Conservation (phyloP, 73 alveolate species). For the Tetrahymena thermophila region DNA sequence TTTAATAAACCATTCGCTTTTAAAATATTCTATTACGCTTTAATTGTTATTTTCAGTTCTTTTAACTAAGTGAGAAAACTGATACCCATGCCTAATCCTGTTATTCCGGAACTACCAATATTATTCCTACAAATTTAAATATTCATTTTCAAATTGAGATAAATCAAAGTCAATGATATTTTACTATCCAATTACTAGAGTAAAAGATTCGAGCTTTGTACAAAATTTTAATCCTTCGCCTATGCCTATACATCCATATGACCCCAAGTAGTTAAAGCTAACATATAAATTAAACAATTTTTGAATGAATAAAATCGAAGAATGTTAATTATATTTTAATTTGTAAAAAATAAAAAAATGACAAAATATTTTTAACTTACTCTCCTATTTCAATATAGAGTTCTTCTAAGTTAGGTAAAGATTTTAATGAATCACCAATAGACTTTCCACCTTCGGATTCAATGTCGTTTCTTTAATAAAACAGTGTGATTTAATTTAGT, state of each 20-base stretch:
- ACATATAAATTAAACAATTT: neutral
- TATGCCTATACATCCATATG: neutral
- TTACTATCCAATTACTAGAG: neutral
- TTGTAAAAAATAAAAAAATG: neutral
- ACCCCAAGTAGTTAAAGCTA: neutral
- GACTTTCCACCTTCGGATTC: neutral
- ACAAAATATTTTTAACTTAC: neutral
- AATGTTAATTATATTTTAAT: too few relatives aligned
- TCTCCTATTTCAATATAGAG: neutral
- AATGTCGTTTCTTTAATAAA: neutral
- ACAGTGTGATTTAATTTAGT: neutral
- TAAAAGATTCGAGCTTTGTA: neutral
- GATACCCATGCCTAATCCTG: neutral
- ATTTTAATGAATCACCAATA: neutral
- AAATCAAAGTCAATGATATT: neutral
- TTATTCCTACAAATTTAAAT: neutral
- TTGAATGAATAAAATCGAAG: too few relatives aligned
- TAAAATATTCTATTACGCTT: neutral
- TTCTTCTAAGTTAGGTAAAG: neutral
- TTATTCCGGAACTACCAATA: neutral
- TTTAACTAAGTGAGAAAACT: neutral
- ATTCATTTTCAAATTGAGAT: too few relatives aligned
- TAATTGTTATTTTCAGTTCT: neutral
- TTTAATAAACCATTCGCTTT: too few relatives aligned
- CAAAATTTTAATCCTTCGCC: neutral